These are phyloP conservation scores for Turnera subulata DNA, from an alignment of 345 rosid species.

Conservation along the genomic window DNA sequence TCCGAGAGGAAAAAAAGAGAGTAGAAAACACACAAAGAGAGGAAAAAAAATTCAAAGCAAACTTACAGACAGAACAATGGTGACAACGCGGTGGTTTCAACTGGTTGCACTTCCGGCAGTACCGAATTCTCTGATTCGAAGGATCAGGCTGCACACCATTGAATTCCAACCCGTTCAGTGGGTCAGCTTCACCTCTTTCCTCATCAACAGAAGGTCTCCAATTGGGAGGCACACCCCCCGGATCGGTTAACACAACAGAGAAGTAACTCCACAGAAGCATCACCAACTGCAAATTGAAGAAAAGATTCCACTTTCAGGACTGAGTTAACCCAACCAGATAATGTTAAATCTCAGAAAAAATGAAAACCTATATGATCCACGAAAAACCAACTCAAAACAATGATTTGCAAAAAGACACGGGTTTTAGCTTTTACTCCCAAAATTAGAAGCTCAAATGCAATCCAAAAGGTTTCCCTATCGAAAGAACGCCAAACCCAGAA, in stretches of 20 bases:
- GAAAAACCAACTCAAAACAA: too few relatives aligned
- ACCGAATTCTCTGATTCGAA: conserved; percentile 57
- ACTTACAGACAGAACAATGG: conserved; percentile 86
- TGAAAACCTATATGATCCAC: too few relatives aligned
- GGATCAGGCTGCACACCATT: conserved; percentile 51
- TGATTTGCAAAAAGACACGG: too few relatives aligned
- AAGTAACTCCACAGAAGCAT: conserved; percentile 98
- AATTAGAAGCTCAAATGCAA: too few relatives aligned
- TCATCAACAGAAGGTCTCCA: conserved; percentile 79
- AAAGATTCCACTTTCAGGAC: conserved; percentile 16
- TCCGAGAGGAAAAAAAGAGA: conserved; percentile 3
- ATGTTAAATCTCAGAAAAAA: too few relatives aligned
- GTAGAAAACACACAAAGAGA: too few relatives aligned
- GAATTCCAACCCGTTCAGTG: conserved; percentile 57
- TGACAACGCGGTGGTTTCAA: conserved; percentile 93
- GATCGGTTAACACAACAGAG: conserved; percentile 90
- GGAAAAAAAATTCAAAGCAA: not conserved
- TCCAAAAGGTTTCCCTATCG: not conserved
- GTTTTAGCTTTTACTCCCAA: too few relatives aligned
- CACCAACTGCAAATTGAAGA: conserved; percentile 55
- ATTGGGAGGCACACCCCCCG: conserved; percentile 85
- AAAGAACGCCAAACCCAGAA: not conserved
- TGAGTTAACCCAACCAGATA: not conserved
- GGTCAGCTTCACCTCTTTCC: conserved; percentile 82
- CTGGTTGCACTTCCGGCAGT: conserved; percentile 88